Evolutionary conservation across 148 eudicot species (phyloP).

Genomic region (Spergularia marina): DNA sequence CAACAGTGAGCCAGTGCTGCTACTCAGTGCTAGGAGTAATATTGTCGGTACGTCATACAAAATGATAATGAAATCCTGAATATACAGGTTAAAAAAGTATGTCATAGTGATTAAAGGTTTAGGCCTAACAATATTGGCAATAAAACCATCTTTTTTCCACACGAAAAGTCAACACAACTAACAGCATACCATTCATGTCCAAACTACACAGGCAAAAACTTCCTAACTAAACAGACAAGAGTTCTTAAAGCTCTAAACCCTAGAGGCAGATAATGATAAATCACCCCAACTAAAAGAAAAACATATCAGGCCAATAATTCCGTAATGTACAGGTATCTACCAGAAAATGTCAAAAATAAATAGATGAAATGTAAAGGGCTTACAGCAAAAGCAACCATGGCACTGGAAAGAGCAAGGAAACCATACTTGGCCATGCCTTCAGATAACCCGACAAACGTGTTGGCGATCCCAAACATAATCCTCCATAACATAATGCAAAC

Average conservation of each 20-base stretch:
- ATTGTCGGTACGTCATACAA: too few relatives aligned
- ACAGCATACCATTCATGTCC: neutral
- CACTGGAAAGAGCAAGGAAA: constrained; percentile 85
- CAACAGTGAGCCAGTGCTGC: too few relatives aligned
- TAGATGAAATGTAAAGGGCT: constrained; percentile 38
- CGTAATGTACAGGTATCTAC: neutral
- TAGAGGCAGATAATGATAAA: neutral
- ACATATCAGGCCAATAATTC: neutral
- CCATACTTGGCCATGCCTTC: constrained; percentile 99
- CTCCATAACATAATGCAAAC: constrained; percentile 84
- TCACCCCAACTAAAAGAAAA: neutral
- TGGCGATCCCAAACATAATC: constrained; percentile 86
- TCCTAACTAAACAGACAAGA: neutral
- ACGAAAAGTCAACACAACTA: neutral
- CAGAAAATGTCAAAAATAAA: neutral
- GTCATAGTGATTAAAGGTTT: too few relatives aligned
- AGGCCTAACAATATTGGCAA: neutral
- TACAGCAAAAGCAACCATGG: constrained; percentile 92
- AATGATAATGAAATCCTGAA: too few relatives aligned
- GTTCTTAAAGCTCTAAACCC: neutral
- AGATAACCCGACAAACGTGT: constrained; percentile 76
- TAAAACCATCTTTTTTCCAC: neutral
- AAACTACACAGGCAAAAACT: neutral
- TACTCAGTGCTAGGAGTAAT: too few relatives aligned
- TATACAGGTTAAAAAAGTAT: too few relatives aligned